Evolutionary conservation across 2,329 filamentous ascomycete species (phyloP), one percentile per base, ranked within the genome.

Genomic region (Fusarium torreyae): DNA sequence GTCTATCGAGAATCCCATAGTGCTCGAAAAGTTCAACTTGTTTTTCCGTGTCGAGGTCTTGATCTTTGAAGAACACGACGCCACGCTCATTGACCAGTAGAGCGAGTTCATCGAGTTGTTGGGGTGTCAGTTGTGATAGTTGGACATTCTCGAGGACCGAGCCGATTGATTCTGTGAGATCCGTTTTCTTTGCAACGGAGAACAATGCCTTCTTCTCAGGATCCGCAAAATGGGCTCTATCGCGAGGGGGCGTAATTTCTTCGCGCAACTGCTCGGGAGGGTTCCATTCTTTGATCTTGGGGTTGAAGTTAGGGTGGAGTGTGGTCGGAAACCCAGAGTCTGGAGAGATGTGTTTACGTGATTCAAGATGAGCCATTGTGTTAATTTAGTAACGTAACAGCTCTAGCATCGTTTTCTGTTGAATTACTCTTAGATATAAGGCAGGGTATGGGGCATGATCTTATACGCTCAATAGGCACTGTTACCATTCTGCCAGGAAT

Each of bases 101-200:
- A 1, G 85, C 85, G 5, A 87, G 77, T 57, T 87, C 85, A 66
- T 87, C 84, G 4, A 86, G 79, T 26, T 86, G 84, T 13, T 79
- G 70, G 5, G 78, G 76, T 3, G 71, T 81, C 9, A 87, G 74
- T 20, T 81, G 80, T 0, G 82, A 84, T 3, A 86, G 76, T 58
- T 87, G 83, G 5, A 83, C 74, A 38, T 75, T 73, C 46, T 79
- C 75, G 5, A 82, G 66, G 1, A 80, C 72, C 0, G 80, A 81
- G 6, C 82, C 82, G 43, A 84, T 77, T 1, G 80, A 81, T 66
- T 84, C 82, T 8, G 82, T 84, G 51, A 85, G 65, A 44, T 84
- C 81, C 5, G 77, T 72, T 5, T 71, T 71, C 45, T 76, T 81
- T 3, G 82, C 80, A 3, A 76, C 78, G 0, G 80, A 74, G 34